Evolutionary conservation across 2,329 filamentous ascomycete genomes (phyloP).

Genomic region (Colletotrichum sp.): DNA sequence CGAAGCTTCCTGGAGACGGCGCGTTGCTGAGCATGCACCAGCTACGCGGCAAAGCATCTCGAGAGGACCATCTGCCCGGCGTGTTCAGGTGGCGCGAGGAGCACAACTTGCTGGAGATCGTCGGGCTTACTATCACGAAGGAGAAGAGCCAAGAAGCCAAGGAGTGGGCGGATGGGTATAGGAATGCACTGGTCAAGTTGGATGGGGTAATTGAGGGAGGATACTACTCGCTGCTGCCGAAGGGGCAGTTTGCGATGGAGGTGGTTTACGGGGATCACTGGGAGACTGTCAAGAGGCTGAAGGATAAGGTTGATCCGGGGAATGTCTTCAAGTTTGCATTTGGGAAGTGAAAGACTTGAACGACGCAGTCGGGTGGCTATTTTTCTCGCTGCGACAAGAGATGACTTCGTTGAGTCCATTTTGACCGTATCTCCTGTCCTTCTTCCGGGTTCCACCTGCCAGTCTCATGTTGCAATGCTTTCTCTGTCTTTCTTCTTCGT

Average conservation of each 20-base stretch:
- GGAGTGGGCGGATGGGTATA: conserved; percentile 31
- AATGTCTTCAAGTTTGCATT: conserved; percentile 10
- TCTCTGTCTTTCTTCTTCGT: too few species aligned
- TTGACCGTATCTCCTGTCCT: not conserved
- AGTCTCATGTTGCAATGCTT: too few species aligned
- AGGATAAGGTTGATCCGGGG: conserved; percentile 1
- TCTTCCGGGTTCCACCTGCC: not conserved
- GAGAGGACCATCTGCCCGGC: conserved; percentile 24
- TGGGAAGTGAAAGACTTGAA: not conserved
- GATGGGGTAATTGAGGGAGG: conserved; percentile 31
- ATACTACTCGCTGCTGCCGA: conserved; percentile 35
- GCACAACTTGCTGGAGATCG: conserved; percentile 41
- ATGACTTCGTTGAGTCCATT: not conserved
- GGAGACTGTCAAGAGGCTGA: conserved; percentile 2
- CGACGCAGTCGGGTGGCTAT: not conserved
- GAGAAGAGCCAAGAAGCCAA: conserved; percentile 27
- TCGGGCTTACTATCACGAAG: conserved; percentile 26
- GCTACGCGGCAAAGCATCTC: conserved; percentile 24
- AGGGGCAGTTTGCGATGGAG: conserved; percentile 27
- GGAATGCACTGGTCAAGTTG: conserved; percentile 24
- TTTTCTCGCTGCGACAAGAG: not conserved
- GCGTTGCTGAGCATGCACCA: conserved; percentile 34
- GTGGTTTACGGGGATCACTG: conserved; percentile 34
- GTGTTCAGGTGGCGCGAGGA: conserved; percentile 33
- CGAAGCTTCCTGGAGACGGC: conserved; percentile 26